phyloP scores from a whole-genome alignment of 2,329 filamentous ascomycete genomes.

The Lasiodiplodia sp. region DNA sequence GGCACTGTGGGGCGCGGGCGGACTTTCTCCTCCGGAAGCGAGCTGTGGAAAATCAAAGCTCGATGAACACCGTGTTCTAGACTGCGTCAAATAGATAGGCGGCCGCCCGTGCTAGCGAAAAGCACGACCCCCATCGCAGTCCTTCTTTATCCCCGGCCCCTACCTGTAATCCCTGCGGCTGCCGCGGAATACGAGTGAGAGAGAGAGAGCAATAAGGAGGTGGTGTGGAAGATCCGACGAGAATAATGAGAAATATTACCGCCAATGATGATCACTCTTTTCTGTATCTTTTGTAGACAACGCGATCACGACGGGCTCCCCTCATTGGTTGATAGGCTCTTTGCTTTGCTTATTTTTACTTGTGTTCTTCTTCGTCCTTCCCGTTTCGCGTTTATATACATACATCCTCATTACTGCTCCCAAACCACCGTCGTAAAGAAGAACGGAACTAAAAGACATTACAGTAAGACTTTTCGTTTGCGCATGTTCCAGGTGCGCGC shows the following conservation, averaged over 20 bases:
- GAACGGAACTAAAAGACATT: neutral
- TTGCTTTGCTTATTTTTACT: neutral
- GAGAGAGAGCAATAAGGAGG: neutral
- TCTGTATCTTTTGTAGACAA: neutral
- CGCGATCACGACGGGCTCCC: neutral
- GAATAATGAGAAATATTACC: neutral
- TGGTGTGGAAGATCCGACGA: neutral
- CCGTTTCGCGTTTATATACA: neutral
- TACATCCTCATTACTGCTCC: neutral
- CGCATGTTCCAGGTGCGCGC: neutral
- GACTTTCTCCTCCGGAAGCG: neutral
- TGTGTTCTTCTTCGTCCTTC: neutral
- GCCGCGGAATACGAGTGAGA: neutral
- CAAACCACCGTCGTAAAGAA: neutral
- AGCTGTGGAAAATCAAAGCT: neutral
- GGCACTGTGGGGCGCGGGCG: neutral
- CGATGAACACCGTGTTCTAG: slow-evolving; percentile 1
- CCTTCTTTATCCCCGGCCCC: neutral
- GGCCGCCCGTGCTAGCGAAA: neutral
- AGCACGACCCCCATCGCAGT: neutral
- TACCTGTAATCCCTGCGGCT: neutral
- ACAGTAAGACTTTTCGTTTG: neutral
- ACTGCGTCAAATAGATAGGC: slow-evolving; percentile 6
- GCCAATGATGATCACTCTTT: neutral
- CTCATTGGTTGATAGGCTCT: neutral